Base-by-base conservation (phyloP, 495 filamentous ascomycete genomes). In the Annulohypoxylon maeteangense region DNA sequence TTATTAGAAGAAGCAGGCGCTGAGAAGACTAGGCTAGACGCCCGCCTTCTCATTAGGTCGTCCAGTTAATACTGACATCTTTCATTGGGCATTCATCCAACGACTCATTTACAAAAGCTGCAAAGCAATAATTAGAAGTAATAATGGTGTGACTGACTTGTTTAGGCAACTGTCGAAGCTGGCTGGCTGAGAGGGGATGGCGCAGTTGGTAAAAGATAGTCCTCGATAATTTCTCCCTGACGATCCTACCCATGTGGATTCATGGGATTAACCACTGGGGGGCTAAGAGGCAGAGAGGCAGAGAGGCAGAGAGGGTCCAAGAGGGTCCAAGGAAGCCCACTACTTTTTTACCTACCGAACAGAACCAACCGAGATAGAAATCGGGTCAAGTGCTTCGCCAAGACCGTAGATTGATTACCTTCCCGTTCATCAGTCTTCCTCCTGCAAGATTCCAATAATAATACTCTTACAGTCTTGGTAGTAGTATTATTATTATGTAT, bases 361-460 rank as follows among this genome's bases (percentile, higher is more conserved):
- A 47, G 54, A 62, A 67, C 51, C 50, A 72, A 29, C 64, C 69
- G 70, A 69, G 57, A 69, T 73, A 65, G 65, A 73, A 73, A 73
- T 62, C 62, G 70, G 70, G 70, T 66, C 70, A 73, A 66, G 65
- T 65, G 51, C 51, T 58, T 62, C 38, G 70, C 65, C 57, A 73
- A 73, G 70, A 14, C 61, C 31, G 38, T 56, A 54, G 47, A 18
- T 70, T 14, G 16, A 53, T 57, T 50, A 55, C 50, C 16, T 32
- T 7, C 32, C 36, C 18, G 59, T 44, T 53, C 12, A 53, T 11
- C 38, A 34, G 36, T 31, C 12, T 45, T 53, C 47, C 4, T 56
- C 18, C 22, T 38, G 45, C 31, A 14, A 14, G 20, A 36, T 27
- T 57, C 18, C 20, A 25, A 40, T 18, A 40, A 0, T 16, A 25